phyloP scores from a whole-genome alignment of 2,329 filamentous ascomycete species.

The Lecanicillium sp. region DNA sequence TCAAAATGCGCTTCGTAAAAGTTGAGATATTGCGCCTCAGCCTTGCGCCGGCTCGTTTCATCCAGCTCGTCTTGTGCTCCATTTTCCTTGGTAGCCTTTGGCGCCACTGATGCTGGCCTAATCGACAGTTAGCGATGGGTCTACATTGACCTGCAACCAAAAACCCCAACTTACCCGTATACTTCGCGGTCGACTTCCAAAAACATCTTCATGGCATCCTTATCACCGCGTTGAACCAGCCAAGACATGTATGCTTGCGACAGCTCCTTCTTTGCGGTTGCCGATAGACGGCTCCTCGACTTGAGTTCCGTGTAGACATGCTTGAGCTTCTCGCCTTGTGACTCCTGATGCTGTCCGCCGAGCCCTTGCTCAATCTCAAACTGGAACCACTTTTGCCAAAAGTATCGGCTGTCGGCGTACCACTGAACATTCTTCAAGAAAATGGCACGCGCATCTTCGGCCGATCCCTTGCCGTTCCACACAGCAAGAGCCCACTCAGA shows the following conservation, averaged over 20 bases:
- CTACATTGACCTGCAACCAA: not conserved
- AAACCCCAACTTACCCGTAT: constrained; percentile 59
- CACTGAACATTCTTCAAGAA: constrained; percentile 76
- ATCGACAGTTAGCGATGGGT: not conserved
- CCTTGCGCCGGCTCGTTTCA: constrained; percentile 39
- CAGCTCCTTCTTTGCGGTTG: constrained; percentile 63
- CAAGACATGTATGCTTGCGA: constrained; percentile 74
- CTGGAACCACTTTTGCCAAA: constrained; percentile 82
- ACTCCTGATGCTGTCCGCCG: constrained; percentile 51
- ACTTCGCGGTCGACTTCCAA: constrained; percentile 76
- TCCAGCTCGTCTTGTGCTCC: constrained; percentile 39
- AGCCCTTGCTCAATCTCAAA: constrained; percentile 85
- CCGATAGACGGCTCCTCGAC: constrained; percentile 60
- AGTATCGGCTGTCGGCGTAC: constrained; percentile 76
- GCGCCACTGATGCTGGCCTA: constrained; percentile 15
- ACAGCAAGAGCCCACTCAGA: constrained; percentile 81
- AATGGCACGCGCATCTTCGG: constrained; percentile 72
- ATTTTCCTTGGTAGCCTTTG: constrained; percentile 35
- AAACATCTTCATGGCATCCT: constrained; percentile 80
- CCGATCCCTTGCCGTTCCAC: constrained; percentile 78
- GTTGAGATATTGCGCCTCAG: constrained; percentile 40
- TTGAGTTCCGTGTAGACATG: constrained; percentile 70
- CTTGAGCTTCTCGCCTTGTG: constrained; percentile 68
- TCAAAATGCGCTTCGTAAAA: constrained; percentile 46
- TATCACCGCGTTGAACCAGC: constrained; percentile 72